Base-by-base conservation (phyloP, 495 filamentous ascomycete species). In the Gamarada debralockiae region DNA sequence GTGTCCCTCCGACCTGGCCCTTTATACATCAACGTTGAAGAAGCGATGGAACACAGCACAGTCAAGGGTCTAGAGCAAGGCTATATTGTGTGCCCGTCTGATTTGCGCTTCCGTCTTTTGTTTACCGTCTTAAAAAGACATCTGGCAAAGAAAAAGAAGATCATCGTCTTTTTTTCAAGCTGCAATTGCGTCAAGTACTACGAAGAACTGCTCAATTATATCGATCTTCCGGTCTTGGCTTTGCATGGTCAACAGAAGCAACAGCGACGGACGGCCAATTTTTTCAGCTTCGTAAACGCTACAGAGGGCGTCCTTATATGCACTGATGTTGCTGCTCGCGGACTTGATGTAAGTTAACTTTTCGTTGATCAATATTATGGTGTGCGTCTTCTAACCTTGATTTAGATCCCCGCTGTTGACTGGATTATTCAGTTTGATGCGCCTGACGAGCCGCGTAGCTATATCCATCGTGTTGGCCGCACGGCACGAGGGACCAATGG, bases 221-320 rank as follows among this genome's bases (percentile, higher is more conserved):
- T 97, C 53, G 93, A 98, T 67, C 78, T 97, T 7, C 92, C 89
- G 17, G 92, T 95, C n/a, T 78, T 92, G 33, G 85, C 86, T 54
- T 70, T 86, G 14, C 90, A 96, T 67, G 92, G 92, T 47, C 96
- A 97, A 69, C 89, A 95, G 70, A 97, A 97, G 71, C 93, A 97
- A 69, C 88, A 96, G 66, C 95, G 95, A 67, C 86, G 93, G 4
- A 98, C 93, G 42, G 95, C 93, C 64, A 95, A 90, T 0, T 98
- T 98, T 71, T 98, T 97, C 70, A 92, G 97, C 61, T 98, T 97
- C 74, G 91, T 87, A 70, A 98, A 98, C 67, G 92, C 93, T 6
- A 85, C 79, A 50, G 84, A 88, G 47, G 93, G 93, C 9, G 95
- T 87, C 3, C 70, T 98, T 36, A 91, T 98, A 58, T 96, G 91